A percentile compares a stretch with the other conserved stretches of the same genome.
These are phyloP conservation scores for Apodospora peruviana DNA, from an alignment of 495 filamentous ascomycete genomes.

Conservation along the genomic window DNA sequence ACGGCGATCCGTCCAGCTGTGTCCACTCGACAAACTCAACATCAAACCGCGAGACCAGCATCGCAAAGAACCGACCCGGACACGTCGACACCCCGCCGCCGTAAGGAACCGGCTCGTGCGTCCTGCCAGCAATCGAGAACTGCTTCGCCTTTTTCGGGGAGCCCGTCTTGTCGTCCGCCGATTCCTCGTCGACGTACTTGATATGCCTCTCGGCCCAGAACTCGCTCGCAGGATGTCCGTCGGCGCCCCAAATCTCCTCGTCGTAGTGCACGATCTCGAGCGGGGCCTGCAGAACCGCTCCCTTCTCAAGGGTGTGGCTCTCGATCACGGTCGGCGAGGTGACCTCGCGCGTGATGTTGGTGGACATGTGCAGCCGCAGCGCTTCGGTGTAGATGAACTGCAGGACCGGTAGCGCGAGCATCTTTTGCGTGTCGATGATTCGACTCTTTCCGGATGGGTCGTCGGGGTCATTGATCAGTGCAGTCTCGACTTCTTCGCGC, in stretches of 20 bases:
- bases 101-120: background rate
- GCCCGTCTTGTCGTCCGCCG: background rate
- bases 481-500: conserved; percentile 12
- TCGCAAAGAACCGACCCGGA: conserved; percentile 36
- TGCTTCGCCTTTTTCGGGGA: background rate
- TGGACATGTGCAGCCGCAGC: conserved; percentile 31
- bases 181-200: conserved; percentile 3
- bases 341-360: conserved; percentile 18
- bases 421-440: conserved; percentile 17
- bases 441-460: background rate
- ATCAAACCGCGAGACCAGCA: conserved; percentile 46
- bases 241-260: conserved; percentile 20
- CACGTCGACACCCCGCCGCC: conserved; percentile 20
- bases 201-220: conserved; percentile 34
- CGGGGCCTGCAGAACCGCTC: conserved; percentile 17
- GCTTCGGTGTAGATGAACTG: conserved; percentile 33
- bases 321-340: conserved; percentile 12
- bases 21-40: conserved; percentile 29
- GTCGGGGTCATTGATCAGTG: conserved; percentile 3
- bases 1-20: conserved; percentile 12
- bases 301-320: conserved; percentile 15
- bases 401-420: conserved; percentile 27
- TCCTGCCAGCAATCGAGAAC: background rate
- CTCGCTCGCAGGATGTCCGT: conserved; percentile 22
- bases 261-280: conserved; percentile 19